Base-by-base conservation (phyloP, 306 rosid species). In the Prunus davidiana region DNA sequence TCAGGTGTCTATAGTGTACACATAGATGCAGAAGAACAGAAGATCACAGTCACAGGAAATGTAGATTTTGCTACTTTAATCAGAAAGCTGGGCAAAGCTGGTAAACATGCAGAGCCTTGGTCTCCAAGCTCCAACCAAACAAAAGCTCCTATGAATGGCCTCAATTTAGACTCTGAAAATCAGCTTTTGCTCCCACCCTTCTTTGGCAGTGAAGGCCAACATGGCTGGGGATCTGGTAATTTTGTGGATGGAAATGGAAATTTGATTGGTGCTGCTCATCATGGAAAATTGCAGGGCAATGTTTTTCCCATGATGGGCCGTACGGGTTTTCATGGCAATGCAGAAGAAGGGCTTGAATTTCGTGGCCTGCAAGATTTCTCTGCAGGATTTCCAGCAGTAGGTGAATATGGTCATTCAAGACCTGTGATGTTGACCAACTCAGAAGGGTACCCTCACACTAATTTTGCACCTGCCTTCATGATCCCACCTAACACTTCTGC, bases 21-120 rank as follows among this genome's bases (percentile, higher is more conserved):
- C 69, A 80, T 87, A 65, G 78, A 84, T 58, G 84, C 54, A 27
- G 91, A 85, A 73, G 76, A 85, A 50, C 83, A 88, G 61, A 76
- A 72, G 45, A 90, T 77, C 56, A 68, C 43, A 22, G 85, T 88
- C 52, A 79, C 43, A 72, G 87, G 96, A 47, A 74, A 13, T 74
- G 88, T 83, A 41, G 79, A 88, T 67, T 76, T 88, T 64, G 56
- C 84, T 27, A 79, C 74, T 77, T 75, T 88, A 86, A 81, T 87
- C 60, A 69, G 80, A 25, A 85, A 79, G 80, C 77, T 88, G 78
- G 77, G 47, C 46, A 87, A 56, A 76, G 72, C 76, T 47, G 91
- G 92, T 3, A 90, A 90, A 79, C 90, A 82, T 79, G 89, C 86
- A 64, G 93, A 88, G 69, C 76, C 85, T 64, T 76, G 75, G 82